Conservation (phyloP, 306 rosid species). For the Ziziphus jujuba region DNA sequence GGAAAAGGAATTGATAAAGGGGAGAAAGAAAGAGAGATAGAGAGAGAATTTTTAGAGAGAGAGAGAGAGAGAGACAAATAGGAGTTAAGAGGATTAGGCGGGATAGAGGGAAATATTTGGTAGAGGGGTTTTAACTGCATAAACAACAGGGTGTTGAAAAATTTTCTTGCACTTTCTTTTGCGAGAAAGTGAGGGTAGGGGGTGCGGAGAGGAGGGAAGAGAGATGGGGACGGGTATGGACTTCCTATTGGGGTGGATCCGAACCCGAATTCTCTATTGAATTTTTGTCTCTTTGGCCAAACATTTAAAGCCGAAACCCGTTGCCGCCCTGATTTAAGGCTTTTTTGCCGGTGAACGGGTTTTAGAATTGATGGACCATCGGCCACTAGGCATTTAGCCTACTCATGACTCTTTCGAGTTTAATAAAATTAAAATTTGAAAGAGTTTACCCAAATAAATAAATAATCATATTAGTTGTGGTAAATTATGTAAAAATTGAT, state of each 20-base stretch:
- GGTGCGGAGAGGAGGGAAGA: conserved; percentile 25
- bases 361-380: no score
- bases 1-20: background rate
- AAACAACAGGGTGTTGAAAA: conserved; percentile 16
- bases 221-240: conserved; percentile 37
- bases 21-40: conserved; percentile 3
- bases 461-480: no score
- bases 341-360: background rate
- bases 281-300: no score
- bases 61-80: background rate
- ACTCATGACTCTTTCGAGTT: no score
- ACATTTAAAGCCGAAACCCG: conserved; percentile 16
- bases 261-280: background rate
- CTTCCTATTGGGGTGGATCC: conserved; percentile 30
- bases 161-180: conserved; percentile 41
- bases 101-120: conserved; percentile 26
- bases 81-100: conserved; percentile 20
- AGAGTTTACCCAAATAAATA: no score
- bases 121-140: conserved; percentile 26
- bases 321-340: conserved; percentile 2
- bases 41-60: conserved; percentile 7
- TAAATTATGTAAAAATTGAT: no score
- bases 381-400: no score
- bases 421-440: no score
- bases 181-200: conserved; percentile 34